Percentiles rank a stretch among this genome's conserved stretches.
phyloP scores from a whole-genome alignment of 257 asterid genomes.

The Gentiana straminea region DNA sequence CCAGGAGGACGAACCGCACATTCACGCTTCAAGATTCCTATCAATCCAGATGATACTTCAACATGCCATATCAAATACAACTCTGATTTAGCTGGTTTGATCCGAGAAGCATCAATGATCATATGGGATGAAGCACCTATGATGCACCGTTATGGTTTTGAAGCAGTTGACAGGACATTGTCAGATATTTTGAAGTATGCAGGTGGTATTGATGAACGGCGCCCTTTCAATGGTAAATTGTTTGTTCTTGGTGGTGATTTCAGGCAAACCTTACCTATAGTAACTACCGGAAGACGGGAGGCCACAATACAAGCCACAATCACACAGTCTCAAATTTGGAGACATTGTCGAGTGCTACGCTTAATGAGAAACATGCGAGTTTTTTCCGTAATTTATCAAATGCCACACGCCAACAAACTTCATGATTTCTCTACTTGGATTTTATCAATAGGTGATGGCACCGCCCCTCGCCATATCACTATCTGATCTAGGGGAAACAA shows the following conservation, averaged over 20 bases:
- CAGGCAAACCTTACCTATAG: not conserved
- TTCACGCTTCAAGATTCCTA: constrained; percentile 1
- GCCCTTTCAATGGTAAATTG: not conserved
- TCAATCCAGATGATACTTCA: not conserved
- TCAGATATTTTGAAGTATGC: not conserved
- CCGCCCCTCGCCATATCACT: too few relatives aligned
- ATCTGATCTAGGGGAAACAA: too few relatives aligned
- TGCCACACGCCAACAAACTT: too few relatives aligned
- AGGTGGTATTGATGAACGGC: not conserved
- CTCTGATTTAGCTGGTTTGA: not conserved
- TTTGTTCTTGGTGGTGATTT: not conserved
- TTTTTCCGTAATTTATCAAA: too few relatives aligned
- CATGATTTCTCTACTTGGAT: too few relatives aligned
- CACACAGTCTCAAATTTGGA: not conserved
- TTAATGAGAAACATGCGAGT: not conserved
- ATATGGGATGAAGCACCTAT: not conserved
- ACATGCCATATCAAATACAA: not conserved
- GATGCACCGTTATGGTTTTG: not conserved
- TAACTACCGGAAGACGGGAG: not conserved
- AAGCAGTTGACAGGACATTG: not conserved
- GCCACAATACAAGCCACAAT: not conserved
- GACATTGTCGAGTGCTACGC: not conserved
- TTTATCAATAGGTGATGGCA: too few relatives aligned
- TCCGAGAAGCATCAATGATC: not conserved
- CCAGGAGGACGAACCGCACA: constrained; percentile 5